Evolutionary conservation across 1,139 yeast genomes (phyloP).

Genomic region (Scheffersomyces stambukii): DNA sequence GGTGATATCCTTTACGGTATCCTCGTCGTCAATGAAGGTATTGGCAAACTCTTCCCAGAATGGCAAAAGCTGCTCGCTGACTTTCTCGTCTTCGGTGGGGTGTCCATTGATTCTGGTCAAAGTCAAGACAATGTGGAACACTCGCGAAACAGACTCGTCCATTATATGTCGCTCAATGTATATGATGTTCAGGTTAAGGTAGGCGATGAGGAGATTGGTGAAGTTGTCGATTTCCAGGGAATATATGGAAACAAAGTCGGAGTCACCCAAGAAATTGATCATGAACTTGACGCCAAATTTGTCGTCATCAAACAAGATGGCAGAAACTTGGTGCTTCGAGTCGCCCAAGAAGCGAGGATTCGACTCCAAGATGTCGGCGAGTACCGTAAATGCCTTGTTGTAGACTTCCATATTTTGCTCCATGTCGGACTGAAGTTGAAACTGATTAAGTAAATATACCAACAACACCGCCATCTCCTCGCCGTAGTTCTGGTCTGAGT

Average conservation of each 20-base stretch:
- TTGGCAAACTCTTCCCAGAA: slow-evolving; percentile 83
- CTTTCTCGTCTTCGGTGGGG: slow-evolving; percentile 63
- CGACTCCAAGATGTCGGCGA: slow-evolving; percentile 45
- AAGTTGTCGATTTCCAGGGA: slow-evolving; percentile 44
- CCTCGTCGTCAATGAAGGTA: slow-evolving; percentile 54
- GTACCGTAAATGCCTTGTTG: slow-evolving; percentile 28
- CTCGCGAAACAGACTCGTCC: slow-evolving; percentile 31
- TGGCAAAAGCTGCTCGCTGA: slow-evolving; percentile 64
- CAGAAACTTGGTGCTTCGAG: slow-evolving; percentile 17
- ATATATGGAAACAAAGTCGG: slow-evolving; percentile 27
- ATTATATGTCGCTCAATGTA: slow-evolving; percentile 44
- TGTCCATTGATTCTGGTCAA: slow-evolving; percentile 58
- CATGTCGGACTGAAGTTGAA: too few species aligned
- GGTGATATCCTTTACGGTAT: slow-evolving; percentile 32
- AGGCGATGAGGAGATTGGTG: slow-evolving; percentile 48
- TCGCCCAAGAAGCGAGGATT: slow-evolving; percentile 37
- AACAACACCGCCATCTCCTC: slow-evolving; percentile 14
- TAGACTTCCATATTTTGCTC: slow-evolving; percentile 16
- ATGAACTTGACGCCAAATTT: slow-evolving; percentile 38
- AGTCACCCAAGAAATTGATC: slow-evolving; percentile 17
- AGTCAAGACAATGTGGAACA: slow-evolving; percentile 48
- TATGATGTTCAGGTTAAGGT: slow-evolving; percentile 49
- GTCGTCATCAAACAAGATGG: slow-evolving; percentile 31
- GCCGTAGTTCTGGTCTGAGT: slow-evolving; percentile 31
- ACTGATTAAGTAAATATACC: slow-evolving; percentile 19